A percentile compares a stretch with the other conserved stretches of the same genome.
Conservation (phyloP, 2,329 filamentous ascomycete genomes). For the Fusarium nygamai region DNA sequence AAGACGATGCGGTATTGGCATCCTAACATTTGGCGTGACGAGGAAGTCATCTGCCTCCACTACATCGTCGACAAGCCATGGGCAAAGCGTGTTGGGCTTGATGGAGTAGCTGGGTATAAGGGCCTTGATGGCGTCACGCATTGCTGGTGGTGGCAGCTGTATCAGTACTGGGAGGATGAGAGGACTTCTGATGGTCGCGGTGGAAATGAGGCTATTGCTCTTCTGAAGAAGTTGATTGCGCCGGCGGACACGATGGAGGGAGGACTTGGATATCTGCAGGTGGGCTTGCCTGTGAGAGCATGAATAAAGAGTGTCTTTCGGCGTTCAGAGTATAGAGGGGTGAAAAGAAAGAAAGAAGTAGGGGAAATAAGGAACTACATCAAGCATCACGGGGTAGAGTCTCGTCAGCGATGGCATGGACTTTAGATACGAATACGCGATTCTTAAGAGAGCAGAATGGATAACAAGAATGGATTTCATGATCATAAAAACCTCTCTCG, state of each 20-base stretch:
- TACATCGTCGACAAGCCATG: slow-evolving; percentile 40
- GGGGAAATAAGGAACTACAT: rapidly evolving
- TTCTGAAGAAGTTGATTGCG: slow-evolving; percentile 8
- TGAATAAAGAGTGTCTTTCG: neutral
- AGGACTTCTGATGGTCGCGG: slow-evolving; percentile 1
- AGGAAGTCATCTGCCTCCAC: slow-evolving; percentile 34
- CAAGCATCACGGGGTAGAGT: neutral
- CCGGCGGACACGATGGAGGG: neutral
- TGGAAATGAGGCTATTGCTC: slow-evolving; percentile 8
- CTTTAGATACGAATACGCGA: neutral
- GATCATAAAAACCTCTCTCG: neutral
- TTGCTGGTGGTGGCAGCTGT: slow-evolving; percentile 37
- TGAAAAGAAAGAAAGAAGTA: neutral
- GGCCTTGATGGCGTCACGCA: slow-evolving; percentile 30
- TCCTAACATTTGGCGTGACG: slow-evolving; percentile 32
- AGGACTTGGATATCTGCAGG: neutral
- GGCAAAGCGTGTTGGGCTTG: slow-evolving; percentile 19
- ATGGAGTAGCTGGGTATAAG: slow-evolving; percentile 32
- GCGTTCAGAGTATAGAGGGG: rapidly evolving
- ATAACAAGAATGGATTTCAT: rapidly evolving
- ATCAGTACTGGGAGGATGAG: slow-evolving; percentile 30
- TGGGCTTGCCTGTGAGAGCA: slow-evolving; percentile 6
- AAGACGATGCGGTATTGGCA: slow-evolving; percentile 41
- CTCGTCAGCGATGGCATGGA: neutral
- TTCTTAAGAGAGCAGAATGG: neutral